Percentiles rank a stretch among this genome's conserved stretches.
These are phyloP conservation scores for Russula dissimulans DNA, from an alignment of 768 basidiomycete species.

Conservation along the genomic window DNA sequence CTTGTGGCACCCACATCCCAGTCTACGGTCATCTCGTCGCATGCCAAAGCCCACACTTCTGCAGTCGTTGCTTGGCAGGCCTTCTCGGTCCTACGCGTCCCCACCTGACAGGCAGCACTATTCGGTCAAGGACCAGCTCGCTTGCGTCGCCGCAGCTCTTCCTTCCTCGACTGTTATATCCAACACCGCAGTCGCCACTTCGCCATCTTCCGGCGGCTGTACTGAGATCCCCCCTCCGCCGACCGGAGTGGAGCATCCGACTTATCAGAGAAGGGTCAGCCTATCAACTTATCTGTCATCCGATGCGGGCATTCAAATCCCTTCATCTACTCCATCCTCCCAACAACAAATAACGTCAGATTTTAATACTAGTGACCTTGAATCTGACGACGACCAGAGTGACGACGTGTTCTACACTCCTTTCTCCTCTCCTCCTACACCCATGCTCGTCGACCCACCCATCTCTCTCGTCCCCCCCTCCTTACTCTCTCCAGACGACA, in stretches of 20 bases:
- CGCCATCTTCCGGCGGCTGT: neutral
- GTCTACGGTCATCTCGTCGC: neutral
- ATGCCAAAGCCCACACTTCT: conserved; percentile 19
- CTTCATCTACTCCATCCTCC: neutral
- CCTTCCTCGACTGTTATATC: neutral
- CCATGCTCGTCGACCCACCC: conserved; percentile 10
- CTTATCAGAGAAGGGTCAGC: no score
- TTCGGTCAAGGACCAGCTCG: conserved; percentile 6
- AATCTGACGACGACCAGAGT: neutral
- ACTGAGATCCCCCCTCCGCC: neutral
- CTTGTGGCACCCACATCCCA: no score
- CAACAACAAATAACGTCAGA: neutral
- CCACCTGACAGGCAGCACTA: conserved; percentile 10
- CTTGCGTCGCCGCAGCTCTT: conserved; percentile 1
- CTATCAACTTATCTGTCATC: neutral
- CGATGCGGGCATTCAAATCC: neutral
- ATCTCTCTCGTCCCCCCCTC: neutral
- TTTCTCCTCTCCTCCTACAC: conserved; percentile 17
- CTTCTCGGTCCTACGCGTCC: conserved; percentile 11
- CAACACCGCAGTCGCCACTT: no score
- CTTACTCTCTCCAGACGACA: neutral
- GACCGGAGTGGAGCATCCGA: neutral
- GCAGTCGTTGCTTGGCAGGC: conserved; percentile 14
- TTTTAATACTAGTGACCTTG: neutral
- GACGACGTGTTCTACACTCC: conserved; percentile 17